Evolutionary conservation across 441 rosid genomes (phyloP), one percentile per base, ranked within the genome.

Genomic region (Gossypium schwendimanii): DNA sequence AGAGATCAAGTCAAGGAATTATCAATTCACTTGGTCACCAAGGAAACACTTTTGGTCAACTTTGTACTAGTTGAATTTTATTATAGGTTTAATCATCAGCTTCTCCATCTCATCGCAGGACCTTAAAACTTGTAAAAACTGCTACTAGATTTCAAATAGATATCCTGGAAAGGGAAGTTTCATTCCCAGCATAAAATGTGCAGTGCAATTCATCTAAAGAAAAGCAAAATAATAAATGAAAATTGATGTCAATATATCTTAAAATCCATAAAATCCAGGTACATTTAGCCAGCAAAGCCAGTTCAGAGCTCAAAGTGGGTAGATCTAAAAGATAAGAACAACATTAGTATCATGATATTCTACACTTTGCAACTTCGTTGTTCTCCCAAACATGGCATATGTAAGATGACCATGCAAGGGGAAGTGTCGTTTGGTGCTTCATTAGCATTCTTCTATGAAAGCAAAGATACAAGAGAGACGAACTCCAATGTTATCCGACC

Each of bases 381-480:
- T 3, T 14, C 28, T 24, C 33, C 53, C 61, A 59, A 4, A 71
- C 11, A 17, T 8, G 31, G 39, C 26, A 36, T 6, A 6, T 1
- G 44, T 6, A 36, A 18, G 71, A 53, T 47, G 63, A 68, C 53
- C 65, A 47, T 26, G 20, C 20, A 7, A 64, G 4, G 33, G 28
- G 10, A 50, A 66, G 55, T 53, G 12, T 17, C 33, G 15, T 24
- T 20, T 23, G n/a, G 50, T 21, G 59, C 24, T 72, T 71, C 20
- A 4, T 36, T 47, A 58, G n/a, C 33, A n/a, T 41, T 67, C 70
- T 21, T 49, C 79, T 81, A 94, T 1, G 98, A 83, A 73, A 92
- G 84, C 75, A 94, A 77, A 6, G 99, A 92, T 72, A 94, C 99
- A 31, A 94, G 91, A 47, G 99, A 94, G 28, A 92, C 98, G 28